These are phyloP conservation scores for Cytospora leucostoma DNA, from an alignment of 2,329 filamentous ascomycete genomes.

Conservation along the genomic window DNA sequence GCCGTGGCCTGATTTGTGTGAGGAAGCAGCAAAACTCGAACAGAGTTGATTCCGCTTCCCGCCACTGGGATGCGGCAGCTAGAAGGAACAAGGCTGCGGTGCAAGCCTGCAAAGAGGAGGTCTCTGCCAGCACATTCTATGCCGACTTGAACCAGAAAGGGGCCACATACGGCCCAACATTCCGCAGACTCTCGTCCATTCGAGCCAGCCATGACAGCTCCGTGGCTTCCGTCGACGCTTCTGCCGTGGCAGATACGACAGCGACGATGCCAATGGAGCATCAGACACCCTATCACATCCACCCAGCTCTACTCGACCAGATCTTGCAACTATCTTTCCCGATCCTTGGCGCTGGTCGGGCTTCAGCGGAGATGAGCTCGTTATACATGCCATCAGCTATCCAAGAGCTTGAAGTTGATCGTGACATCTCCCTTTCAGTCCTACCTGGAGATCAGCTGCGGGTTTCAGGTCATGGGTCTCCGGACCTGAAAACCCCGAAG, in stretches of 20 bases:
- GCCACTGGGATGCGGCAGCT: not conserved
- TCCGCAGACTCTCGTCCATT: slow-evolving; percentile 18
- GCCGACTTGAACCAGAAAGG: slow-evolving; percentile 24
- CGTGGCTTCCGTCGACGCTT: slow-evolving; percentile 37
- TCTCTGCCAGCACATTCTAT: slow-evolving; percentile 22
- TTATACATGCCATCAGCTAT: slow-evolving; percentile 33
- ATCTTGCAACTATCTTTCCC: slow-evolving; percentile 45
- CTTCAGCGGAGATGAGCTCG: slow-evolving; percentile 13
- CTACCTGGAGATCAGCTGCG: slow-evolving; percentile 14
- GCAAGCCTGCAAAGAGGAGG: slow-evolving; percentile 6
- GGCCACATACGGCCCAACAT: slow-evolving; percentile 26
- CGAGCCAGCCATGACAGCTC: slow-evolving; percentile 31
- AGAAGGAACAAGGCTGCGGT: slow-evolving; percentile 17
- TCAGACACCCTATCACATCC: slow-evolving; percentile 47
- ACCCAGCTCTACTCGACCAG: slow-evolving; percentile 49
- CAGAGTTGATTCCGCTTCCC: slow-evolving; percentile 5
- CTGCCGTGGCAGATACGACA: slow-evolving; percentile 44
- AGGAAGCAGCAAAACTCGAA: slow-evolving; percentile 12
- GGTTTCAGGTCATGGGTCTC: slow-evolving; percentile 18
- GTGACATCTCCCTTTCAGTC: slow-evolving; percentile 1
- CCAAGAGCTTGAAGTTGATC: slow-evolving; percentile 30
- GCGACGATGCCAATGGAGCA: slow-evolving; percentile 47
- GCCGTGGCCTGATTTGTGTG: slow-evolving; percentile 32
- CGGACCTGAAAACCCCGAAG: slow-evolving; percentile 11
- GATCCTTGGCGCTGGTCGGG: slow-evolving; percentile 38